Base-by-base conservation (phyloP, 345 rosid genomes). In the Aquilaria yunnanensis region DNA sequence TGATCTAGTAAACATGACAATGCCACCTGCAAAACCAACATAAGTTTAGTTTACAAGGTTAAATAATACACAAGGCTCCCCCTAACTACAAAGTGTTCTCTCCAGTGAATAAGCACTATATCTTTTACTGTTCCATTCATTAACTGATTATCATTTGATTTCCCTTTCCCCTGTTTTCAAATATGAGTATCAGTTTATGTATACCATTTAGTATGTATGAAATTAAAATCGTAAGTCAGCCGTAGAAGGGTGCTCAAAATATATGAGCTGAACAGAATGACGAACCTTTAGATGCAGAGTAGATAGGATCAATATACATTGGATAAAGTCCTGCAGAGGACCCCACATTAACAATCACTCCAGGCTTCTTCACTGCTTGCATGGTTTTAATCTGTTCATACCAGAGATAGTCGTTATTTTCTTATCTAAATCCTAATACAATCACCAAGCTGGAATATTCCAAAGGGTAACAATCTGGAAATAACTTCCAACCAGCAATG, bases 301-400 rank as follows among this genome's bases (percentile, higher is more conserved):
- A 93, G 77, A 88, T 77, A 60, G 98, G 92, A 54, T 93, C 97
- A 2, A 0, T 0, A 57, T 64, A 12, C 85, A 73, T 54, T 30
- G 98, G 98, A 79, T 93, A 89, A 62, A 93, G 93, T 58, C 96
- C 97, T 6, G 92, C 65, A 72, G 97, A 73, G 55, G 98, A 93
- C 12, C 96, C 96, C 80, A 93, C 12, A 73, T 93, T 93, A 67
- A 93, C 80, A 71, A 93, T 93, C 49, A 83, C 96, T 58, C 99
- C 99, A 34, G 99, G 90, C 75, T 74, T 93, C 70, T 80, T 69
- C 59, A 73, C 66, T 16, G 83, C 82, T 82, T 75, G 80, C 97
- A 93, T 88, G 57, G 77, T 69, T 61, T 77, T 82, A 66, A 90
- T 78, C 99, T 93, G 84, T 74, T 67, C 31, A 72, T 8, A 60